Evolutionary conservation across 2,329 filamentous ascomycete species (phyloP), one percentile per base, ranked within the genome.

Genomic region (Herpotrichia juniperi): DNA sequence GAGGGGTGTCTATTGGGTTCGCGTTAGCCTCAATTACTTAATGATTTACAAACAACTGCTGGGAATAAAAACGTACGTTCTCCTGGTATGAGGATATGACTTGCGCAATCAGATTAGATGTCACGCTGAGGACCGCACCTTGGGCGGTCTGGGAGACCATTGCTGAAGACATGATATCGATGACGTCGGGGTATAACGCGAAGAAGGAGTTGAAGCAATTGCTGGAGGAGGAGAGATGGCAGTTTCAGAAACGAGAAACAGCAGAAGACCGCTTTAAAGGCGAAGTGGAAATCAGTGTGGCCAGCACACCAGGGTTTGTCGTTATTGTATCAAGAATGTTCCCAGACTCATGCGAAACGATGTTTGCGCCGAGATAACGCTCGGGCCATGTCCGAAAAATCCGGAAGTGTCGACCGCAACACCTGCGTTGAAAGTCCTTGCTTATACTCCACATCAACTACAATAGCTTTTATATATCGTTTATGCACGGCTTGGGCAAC

Each of bases 61-160:
- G 22, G 42, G 34, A n/a, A 34, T 42, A 14, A 32, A 19, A 10
- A 50, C 78, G 54, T 78, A 89, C 88, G 63, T 83, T 77, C 34
- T 75, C 73, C 62, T 81, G 82, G 63, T 87, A 87, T 7, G 87
- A 82, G 7, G 81, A 81, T 54, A 94, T 83, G 51, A 79, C 76
- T 73, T 94, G 91, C 9, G 89, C 90, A 42, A 93, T 74, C 22
- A 92, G 68, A 66, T 91, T 92, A 54, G 89, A 90, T 14, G 87
- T 76, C 44, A 83, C 83, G 56, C 82, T 84, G 30, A 93, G 79
- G 26, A 85, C 67, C 19, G 84, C 83, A 17, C 87, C 83, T 75
- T 93, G 89, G 44, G 88, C 54, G 40, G 71, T 74, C 46, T 74
- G 71, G 31, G 67, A 68, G 59, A 71, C 50, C 50, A 73, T 64